Evolutionary conservation across 148 eudicot genomes (phyloP).

Genomic region (Tetragonia tetragonoides): DNA sequence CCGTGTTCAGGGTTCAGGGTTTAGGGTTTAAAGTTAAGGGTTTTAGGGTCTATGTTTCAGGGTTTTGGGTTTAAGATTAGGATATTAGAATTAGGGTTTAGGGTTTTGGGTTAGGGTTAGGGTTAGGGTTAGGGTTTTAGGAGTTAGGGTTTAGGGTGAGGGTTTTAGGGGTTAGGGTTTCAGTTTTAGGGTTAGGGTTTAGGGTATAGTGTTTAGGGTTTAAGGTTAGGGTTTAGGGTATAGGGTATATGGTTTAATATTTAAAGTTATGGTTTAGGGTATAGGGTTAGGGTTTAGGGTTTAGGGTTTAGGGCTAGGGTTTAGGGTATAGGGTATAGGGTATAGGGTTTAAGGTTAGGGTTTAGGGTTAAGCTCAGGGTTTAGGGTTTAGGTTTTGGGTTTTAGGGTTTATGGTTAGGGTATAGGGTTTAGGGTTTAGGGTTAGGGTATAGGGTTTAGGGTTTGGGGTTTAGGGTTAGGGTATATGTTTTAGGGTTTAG

Average conservation of each 20-base stretch:
- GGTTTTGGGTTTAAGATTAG: slow-evolving; percentile 20
- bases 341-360: slow-evolving; percentile 13
- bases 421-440: slow-evolving; percentile 4
- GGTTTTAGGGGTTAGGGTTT: slow-evolving; percentile 20
- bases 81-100: no score
- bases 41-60: slow-evolving; percentile 12
- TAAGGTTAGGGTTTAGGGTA: slow-evolving; percentile 13
- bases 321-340: neutral
- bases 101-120: slow-evolving; percentile 19
- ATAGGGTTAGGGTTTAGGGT: slow-evolving; percentile 10
- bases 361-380: slow-evolving; percentile 13
- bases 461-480: slow-evolving; percentile 6
- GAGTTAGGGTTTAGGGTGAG: slow-evolving; percentile 20
- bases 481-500: slow-evolving; percentile 23
- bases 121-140: slow-evolving; percentile 18
- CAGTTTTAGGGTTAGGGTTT: slow-evolving; percentile 21
- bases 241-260: slow-evolving; percentile 17
- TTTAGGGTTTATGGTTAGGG: slow-evolving; percentile 10
- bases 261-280: slow-evolving; percentile 20
- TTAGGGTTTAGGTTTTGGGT: slow-evolving; percentile 7
- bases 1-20: slow-evolving; percentile 22
- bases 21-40: slow-evolving; percentile 19
- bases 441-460: neutral
- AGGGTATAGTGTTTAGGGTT: slow-evolving; percentile 15
- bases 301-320: slow-evolving; percentile 1